Percentiles rank a stretch among this genome's conserved stretches.
Conservation (phyloP, 1,139 yeast genomes). For the Yamadazyma atlantica region DNA sequence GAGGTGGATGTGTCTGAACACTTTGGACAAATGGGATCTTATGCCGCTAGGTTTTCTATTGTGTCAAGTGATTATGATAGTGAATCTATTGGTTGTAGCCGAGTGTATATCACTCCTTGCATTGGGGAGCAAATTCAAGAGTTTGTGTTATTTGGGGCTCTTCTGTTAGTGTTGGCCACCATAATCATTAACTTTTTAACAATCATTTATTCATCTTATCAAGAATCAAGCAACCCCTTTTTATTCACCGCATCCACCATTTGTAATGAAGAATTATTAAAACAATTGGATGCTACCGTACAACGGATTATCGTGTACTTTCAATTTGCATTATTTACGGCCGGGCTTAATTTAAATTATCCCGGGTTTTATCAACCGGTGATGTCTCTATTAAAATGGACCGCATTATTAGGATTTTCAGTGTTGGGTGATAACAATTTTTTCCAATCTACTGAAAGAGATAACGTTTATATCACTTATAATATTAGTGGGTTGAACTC, state of each 20-base stretch:
- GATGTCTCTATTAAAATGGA: conserved; percentile 38
- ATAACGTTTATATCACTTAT: conserved; percentile 37
- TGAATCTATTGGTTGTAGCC: conserved; percentile 46
- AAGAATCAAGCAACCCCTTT: conserved; percentile 61
- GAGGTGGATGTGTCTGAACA: conserved; percentile 36
- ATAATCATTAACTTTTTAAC: conserved; percentile 43
- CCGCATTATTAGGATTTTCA: conserved; percentile 34
- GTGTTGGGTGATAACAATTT: conserved; percentile 17
- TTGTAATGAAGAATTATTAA: conserved; percentile 56
- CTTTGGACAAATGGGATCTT: conserved; percentile 42
- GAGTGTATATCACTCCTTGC: conserved; percentile 51
- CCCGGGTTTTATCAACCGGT: conserved; percentile 69
- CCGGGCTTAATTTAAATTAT: conserved; percentile 54
- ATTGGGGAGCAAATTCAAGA: conserved; percentile 29
- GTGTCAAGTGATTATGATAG: conserved; percentile 37
- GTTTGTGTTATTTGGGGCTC: conserved; percentile 40
- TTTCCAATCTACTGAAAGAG: conserved; percentile 18
- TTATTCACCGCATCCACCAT: conserved; percentile 59
- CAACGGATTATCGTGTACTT: conserved; percentile 50
- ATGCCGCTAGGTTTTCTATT: conserved; percentile 37
- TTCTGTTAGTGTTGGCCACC: conserved; percentile 42
- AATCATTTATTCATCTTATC: conserved; percentile 55
- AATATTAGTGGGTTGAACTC: conserved; percentile 32
- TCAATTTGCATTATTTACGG: conserved; percentile 60
- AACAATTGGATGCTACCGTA: conserved; percentile 57